phyloP scores from a whole-genome alignment of 139 green algal genomes.

The Astrephomene gubernaculifera region DNA sequence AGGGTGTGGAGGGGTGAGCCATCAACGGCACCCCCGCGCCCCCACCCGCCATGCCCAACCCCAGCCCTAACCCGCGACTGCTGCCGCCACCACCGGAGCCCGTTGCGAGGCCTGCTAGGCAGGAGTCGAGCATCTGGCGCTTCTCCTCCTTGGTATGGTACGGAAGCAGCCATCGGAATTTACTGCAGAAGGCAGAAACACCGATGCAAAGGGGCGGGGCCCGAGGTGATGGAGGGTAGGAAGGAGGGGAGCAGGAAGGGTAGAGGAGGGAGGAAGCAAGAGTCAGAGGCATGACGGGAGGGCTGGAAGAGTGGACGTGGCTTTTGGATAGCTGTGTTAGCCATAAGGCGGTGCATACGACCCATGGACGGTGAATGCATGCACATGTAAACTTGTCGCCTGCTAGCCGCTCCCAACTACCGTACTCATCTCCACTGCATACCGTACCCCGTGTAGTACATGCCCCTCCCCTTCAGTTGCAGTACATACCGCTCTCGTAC shows the following conservation, averaged over 20 bases:
- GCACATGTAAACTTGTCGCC: background rate
- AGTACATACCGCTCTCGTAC: background rate
- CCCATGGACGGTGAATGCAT: background rate
- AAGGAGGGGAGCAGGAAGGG: too few relatives aligned
- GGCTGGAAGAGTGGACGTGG: background rate
- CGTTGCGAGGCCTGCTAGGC: slow-evolving; percentile 28
- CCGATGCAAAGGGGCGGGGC: background rate
- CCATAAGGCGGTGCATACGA: background rate
- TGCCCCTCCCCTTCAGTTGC: background rate
- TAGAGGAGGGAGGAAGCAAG: background rate
- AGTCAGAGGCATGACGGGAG: background rate
- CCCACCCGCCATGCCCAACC: background rate
- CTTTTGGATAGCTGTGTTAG: too few relatives aligned
- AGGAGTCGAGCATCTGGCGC: slow-evolving; percentile 57
- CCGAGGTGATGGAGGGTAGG: too few relatives aligned
- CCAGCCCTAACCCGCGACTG: too few relatives aligned
- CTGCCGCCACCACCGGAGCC: too few relatives aligned
- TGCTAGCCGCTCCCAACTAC: background rate
- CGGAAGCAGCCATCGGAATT: slow-evolving; percentile 70
- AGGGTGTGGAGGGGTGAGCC: slow-evolving; percentile 1
- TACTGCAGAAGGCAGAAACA: slow-evolving; percentile 43
- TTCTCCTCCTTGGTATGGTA: slow-evolving; percentile 59
- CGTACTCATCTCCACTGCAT: background rate
- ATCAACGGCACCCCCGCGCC: slow-evolving; percentile 9
- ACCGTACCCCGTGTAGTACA: too few relatives aligned